Evolutionary conservation across 331 rosid species (phyloP).

Genomic region (Malus hybrid): DNA sequence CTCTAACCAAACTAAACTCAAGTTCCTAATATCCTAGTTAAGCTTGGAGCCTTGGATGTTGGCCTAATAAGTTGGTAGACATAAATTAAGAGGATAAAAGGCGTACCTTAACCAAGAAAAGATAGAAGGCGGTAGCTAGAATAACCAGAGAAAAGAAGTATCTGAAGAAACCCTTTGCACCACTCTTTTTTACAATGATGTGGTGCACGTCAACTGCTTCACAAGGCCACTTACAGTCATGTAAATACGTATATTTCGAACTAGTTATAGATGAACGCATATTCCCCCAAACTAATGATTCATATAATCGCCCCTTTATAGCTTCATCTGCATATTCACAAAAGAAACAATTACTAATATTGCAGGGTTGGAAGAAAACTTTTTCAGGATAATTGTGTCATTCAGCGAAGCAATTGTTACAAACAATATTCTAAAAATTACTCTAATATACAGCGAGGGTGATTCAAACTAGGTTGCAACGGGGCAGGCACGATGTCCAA

Average conservation of each 20-base stretch:
- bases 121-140: slow-evolving; percentile 40
- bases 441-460: not conserved
- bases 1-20: not conserved
- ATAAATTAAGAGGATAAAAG: not conserved
- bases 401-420: not conserved
- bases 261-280: slow-evolving; percentile 38
- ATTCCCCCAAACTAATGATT: slow-evolving; percentile 1
- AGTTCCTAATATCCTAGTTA: not conserved
- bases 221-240: slow-evolving; percentile 47
- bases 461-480: not conserved
- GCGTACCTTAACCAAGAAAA: slow-evolving; percentile 43
- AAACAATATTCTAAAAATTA: not conserved
- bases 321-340: slow-evolving; percentile 14
- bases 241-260: slow-evolving; percentile 46
- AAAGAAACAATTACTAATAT: not conserved
- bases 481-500: not conserved
- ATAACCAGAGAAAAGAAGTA: slow-evolving; percentile 36
- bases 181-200: slow-evolving; percentile 39
- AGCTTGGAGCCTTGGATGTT: too few species aligned
- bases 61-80: too few species aligned
- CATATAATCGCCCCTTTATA: not conserved
- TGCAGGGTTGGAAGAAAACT: not conserved
- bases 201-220: slow-evolving; percentile 56
- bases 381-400: not conserved
- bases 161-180: slow-evolving; percentile 32